phyloP scores from a whole-genome alignment of 768 basidiomycete species.

The Lentinula raphanica region DNA sequence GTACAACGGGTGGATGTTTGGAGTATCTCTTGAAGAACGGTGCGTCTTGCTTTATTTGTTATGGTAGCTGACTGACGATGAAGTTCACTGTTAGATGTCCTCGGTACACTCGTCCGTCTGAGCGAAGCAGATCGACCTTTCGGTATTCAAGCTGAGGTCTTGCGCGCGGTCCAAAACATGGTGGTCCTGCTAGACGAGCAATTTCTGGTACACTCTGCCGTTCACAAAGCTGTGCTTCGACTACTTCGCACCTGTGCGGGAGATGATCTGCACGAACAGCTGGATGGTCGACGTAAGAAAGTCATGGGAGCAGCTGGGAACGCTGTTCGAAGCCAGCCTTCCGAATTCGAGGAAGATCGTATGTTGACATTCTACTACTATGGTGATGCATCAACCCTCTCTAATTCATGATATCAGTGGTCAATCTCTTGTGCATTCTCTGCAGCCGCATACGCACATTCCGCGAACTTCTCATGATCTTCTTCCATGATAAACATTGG shows the following conservation, averaged over 20 bases:
- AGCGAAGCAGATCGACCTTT: constrained; percentile 81
- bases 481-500: constrained; percentile 94
- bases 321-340: constrained; percentile 62
- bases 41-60: constrained; percentile 22
- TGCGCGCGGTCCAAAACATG: constrained; percentile 85
- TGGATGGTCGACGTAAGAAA: constrained; percentile 64
- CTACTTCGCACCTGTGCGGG: constrained; percentile 84
- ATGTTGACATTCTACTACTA: constrained; percentile 26
- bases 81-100: constrained; percentile 50
- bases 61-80: constrained; percentile 1
- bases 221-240: constrained; percentile 83
- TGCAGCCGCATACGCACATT: constrained; percentile 89
- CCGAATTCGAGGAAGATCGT: constrained; percentile 88
- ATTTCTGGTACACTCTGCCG: constrained; percentile 87
- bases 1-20: constrained; percentile 82
- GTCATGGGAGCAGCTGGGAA: constrained; percentile 83
- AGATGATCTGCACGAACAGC: constrained; percentile 84
- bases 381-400: not conserved
- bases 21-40: constrained; percentile 91
- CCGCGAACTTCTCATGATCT: constrained; percentile 90
- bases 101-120: constrained; percentile 78
- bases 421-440: constrained; percentile 85
- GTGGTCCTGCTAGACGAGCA: constrained; percentile 89
- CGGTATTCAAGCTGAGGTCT: constrained; percentile 88
- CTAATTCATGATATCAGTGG: constrained; percentile 47